These are phyloP conservation scores for Clitopilus hobsonii DNA, from an alignment of 768 basidiomycete species.

Conservation along the genomic window DNA sequence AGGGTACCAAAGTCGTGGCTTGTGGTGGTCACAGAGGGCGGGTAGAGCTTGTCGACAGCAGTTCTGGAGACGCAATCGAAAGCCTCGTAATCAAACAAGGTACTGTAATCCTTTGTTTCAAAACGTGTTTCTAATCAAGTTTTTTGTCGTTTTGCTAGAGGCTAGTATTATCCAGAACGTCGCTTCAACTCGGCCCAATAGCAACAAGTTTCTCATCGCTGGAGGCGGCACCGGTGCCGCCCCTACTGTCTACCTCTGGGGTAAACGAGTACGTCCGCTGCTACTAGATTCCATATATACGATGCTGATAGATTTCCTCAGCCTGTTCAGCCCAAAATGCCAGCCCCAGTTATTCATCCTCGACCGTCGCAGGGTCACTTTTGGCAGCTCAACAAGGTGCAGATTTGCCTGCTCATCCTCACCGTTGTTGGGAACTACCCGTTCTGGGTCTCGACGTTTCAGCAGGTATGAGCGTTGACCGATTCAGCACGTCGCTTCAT, in stretches of 20 bases:
- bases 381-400: no score
- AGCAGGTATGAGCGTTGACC: no score
- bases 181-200: neutral
- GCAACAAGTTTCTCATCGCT: conserved; percentile 1
- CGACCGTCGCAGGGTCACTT: no score
- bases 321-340: no score
- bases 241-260: conserved; percentile 5
- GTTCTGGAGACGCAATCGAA: neutral
- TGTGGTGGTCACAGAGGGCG: conserved; percentile 7
- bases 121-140: neutral
- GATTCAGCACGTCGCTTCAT: no score
- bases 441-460: no score
- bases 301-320: no score
- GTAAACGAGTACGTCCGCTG: neutral
- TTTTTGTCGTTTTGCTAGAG: neutral
- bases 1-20: conserved; percentile 9
- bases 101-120: neutral
- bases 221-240: neutral
- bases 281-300: no score
- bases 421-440: no score
- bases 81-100: neutral
- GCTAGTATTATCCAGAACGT: conserved; percentile 4
- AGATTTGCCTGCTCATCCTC: no score
- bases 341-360: no score
- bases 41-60: neutral